phyloP scores from a whole-genome alignment of 805 yeast genomes.

The Kazachstania taianensis region DNA sequence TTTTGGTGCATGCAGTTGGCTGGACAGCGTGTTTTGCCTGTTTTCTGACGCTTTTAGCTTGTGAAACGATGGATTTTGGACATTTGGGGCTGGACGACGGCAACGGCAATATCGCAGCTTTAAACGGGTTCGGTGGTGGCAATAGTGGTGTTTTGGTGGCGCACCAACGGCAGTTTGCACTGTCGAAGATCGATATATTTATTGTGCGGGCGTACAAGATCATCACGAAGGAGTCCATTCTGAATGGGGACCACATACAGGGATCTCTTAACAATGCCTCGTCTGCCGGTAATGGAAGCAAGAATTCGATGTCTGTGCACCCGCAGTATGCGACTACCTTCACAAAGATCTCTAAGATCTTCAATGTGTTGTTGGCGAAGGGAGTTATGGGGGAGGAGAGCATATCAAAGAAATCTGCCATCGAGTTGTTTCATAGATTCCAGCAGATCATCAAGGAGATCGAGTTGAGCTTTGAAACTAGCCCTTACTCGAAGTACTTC shows the following conservation, averaged over 20 bases:
- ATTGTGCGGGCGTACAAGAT: conserved; percentile 19
- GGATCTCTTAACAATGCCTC: conserved; percentile 7
- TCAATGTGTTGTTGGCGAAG: conserved; percentile 20
- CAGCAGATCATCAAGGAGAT: conserved; percentile 28
- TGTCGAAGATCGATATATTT: conserved; percentile 19
- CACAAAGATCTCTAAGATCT: conserved; percentile 23
- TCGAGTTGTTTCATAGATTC: conserved; percentile 27
- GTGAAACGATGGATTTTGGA: background rate
- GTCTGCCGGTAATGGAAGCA: background rate
- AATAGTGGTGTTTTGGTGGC: no score
- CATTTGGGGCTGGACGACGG: no score
- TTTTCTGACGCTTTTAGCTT: no score
- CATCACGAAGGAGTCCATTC: conserved; percentile 13
- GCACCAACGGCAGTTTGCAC: conserved; percentile 5
- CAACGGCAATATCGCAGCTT: no score
- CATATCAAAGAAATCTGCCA: conserved; percentile 27
- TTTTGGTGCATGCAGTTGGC: no score
- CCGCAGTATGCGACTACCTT: conserved; percentile 19
- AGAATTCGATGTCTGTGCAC: conserved; percentile 5
- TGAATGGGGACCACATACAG: conserved; percentile 15
- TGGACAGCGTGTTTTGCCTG: no score
- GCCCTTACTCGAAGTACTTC: conserved; percentile 25
- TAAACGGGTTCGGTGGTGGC: no score
- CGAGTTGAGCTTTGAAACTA: conserved; percentile 24
- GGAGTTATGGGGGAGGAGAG: conserved; percentile 23